Conservation (phyloP, 2,329 filamentous ascomycete genomes). For the Graphilbum fragrans region DNA sequence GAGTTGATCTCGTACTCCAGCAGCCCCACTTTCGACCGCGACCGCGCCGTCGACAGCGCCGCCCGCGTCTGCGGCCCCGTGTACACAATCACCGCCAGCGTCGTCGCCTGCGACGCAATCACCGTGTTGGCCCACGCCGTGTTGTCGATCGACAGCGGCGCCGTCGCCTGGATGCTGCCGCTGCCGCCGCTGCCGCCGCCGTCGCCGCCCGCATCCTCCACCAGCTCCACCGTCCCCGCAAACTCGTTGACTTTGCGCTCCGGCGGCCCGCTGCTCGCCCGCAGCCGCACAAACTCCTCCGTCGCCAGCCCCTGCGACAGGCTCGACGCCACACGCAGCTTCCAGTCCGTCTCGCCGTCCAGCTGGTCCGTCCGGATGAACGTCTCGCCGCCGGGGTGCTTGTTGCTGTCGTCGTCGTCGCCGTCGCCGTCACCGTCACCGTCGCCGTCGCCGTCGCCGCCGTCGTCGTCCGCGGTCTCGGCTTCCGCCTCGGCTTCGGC, state of each 20-base stretch:
- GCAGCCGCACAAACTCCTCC: slow-evolving; percentile 57
- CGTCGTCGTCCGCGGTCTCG: neutral
- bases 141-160: slow-evolving; percentile 83
- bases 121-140: slow-evolving; percentile 98
- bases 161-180: slow-evolving; percentile 23
- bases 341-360: slow-evolving; percentile 98
- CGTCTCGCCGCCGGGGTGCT: slow-evolving; percentile 59
- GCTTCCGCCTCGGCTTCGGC: slow-evolving; percentile 19
- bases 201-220: slow-evolving; percentile 40
- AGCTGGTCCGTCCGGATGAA: slow-evolving; percentile 97
- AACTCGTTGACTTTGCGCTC: slow-evolving; percentile 95
- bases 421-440: slow-evolving; percentile 8
- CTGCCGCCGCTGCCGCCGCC: slow-evolving; percentile 16
- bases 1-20: slow-evolving; percentile 96
- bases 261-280: slow-evolving; percentile 75
- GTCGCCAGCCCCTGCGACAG: slow-evolving; percentile 68
- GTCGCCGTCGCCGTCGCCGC: slow-evolving; percentile 1
- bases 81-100: slow-evolving; percentile 83
- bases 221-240: slow-evolving; percentile 71
- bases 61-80: slow-evolving; percentile 91
- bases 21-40: slow-evolving; percentile 85
- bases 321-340: slow-evolving; percentile 76
- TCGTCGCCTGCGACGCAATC: slow-evolving; percentile 81
- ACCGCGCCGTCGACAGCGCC: slow-evolving; percentile 81
- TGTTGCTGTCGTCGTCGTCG: slow-evolving; percentile 10